Conservation (phyloP, 2,329 filamentous ascomycete genomes). For the Colletotrichum nymphaeae region DNA sequence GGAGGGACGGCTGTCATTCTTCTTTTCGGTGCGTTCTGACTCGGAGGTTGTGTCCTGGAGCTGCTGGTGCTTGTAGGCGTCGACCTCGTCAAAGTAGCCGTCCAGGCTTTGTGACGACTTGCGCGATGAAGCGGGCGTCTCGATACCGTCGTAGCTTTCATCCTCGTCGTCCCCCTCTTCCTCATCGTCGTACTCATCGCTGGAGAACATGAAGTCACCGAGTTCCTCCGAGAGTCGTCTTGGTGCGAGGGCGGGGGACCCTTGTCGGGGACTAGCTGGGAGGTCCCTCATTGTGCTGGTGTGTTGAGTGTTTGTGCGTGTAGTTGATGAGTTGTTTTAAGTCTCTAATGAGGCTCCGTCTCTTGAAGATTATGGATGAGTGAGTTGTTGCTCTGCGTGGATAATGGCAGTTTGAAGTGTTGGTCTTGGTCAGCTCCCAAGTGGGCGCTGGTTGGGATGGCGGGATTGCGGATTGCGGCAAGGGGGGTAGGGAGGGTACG, state of each 20-base stretch:
- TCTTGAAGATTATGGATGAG: background rate
- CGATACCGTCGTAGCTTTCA: background rate
- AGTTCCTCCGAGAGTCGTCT: constrained; percentile 28
- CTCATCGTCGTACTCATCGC: constrained; percentile 15
- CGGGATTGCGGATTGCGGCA: background rate
- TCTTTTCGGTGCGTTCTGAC: constrained; percentile 9
- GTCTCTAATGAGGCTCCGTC: background rate
- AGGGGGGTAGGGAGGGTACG: background rate
- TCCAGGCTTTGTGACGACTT: constrained; percentile 21
- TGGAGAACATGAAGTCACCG: constrained; percentile 29
- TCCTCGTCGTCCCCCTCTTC: background rate
- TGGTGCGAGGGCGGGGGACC: constrained; percentile 15
- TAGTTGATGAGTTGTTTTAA: background rate
- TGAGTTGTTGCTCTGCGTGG: background rate
- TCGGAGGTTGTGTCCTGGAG: constrained; percentile 4
- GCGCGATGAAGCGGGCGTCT: constrained; percentile 24
- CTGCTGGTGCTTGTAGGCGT: background rate
- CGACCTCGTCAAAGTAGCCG: constrained; percentile 17
- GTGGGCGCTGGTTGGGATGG: constrained; percentile 11
- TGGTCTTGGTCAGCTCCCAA: background rate
- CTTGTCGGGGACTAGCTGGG: constrained; percentile 20
- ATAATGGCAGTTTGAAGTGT: background rate
- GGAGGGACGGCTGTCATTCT: constrained; percentile 6
- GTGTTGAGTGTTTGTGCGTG: background rate
- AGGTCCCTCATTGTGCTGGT: constrained; percentile 20